Percentiles rank a stretch among this genome's conserved stretches.
Conservation (phyloP, 2,329 filamentous ascomycete genomes). For the Trichophaea hybrida region DNA sequence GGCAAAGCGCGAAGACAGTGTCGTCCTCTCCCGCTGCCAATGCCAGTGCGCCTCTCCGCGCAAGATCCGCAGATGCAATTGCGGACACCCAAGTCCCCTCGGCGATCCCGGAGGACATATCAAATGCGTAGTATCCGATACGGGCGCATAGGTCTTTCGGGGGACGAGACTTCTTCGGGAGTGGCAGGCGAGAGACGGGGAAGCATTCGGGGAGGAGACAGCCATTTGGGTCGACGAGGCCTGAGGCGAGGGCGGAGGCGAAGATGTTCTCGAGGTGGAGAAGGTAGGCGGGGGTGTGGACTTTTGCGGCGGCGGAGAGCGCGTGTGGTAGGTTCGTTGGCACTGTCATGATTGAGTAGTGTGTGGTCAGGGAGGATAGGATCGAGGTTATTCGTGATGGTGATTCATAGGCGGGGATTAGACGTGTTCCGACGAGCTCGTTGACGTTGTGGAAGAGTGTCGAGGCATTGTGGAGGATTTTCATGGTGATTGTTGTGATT, state of each 20-base stretch:
- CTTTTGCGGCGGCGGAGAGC: background rate
- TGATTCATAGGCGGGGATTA: constrained; percentile 6
- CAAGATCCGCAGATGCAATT: constrained; percentile 23
- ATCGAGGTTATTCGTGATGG: constrained; percentile 1
- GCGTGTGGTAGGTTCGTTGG: background rate
- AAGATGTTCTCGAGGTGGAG: constrained; percentile 19
- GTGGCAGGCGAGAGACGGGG: constrained; percentile 5
- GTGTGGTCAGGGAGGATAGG: background rate
- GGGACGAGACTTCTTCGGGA: background rate
- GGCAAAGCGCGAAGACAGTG: constrained; percentile 22
- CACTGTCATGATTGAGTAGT: background rate
- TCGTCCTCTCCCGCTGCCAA: background rate
- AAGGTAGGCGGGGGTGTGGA: constrained; percentile 22
- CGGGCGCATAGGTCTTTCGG: constrained; percentile 22
- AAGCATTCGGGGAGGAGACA: constrained; percentile 27
- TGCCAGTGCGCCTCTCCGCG: constrained; percentile 13
- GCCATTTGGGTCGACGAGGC: constrained; percentile 16
- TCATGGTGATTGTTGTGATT: background rate
- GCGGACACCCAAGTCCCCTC: constrained; percentile 23
- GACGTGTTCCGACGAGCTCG: background rate
- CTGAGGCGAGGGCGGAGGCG: constrained; percentile 12
- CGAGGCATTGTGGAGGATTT: constrained; percentile 4
- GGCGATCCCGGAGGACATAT: constrained; percentile 24
- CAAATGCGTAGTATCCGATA: constrained; percentile 26
- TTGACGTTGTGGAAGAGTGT: background rate